These are phyloP conservation scores for Aureobasidium sp. DNA, from an alignment of 2,329 filamentous ascomycete genomes.

Conservation along the genomic window DNA sequence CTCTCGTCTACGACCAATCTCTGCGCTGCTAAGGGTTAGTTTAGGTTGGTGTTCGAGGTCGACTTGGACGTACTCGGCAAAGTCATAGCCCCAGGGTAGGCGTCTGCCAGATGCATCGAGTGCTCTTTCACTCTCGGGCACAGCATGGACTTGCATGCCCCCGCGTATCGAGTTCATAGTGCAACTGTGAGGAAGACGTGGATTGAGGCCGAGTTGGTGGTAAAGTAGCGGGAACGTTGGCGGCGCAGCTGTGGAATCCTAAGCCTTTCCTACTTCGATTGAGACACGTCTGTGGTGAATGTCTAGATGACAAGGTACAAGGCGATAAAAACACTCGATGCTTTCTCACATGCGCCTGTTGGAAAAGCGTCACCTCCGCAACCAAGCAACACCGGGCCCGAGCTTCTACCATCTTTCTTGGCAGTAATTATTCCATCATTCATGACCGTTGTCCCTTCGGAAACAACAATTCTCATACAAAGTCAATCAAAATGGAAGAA, in stretches of 20 bases:
- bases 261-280: background rate
- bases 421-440: background rate
- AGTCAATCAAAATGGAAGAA: background rate
- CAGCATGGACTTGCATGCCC: slow-evolving; percentile 58
- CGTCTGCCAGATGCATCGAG: slow-evolving; percentile 51
- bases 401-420: slow-evolving; percentile 2
- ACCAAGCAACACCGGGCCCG: background rate
- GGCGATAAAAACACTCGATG: background rate
- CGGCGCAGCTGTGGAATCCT: background rate
- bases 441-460: background rate
- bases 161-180: slow-evolving; percentile 18
- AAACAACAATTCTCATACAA: background rate
- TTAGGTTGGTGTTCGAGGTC: background rate
- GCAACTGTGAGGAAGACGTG: background rate
- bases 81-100: slow-evolving; percentile 58
- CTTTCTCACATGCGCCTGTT: background rate
- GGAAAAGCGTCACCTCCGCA: slow-evolving; percentile 8
- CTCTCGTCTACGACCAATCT: slow-evolving; percentile 31
- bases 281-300: background rate
- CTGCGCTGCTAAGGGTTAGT: slow-evolving; percentile 11
- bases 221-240: background rate
- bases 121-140: slow-evolving; percentile 56
- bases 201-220: background rate
- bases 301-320: background rate
- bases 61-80: slow-evolving; percentile 47